Conservation (phyloP, 169 alveolate genomes). For the Perkinsus olseni region DNA sequence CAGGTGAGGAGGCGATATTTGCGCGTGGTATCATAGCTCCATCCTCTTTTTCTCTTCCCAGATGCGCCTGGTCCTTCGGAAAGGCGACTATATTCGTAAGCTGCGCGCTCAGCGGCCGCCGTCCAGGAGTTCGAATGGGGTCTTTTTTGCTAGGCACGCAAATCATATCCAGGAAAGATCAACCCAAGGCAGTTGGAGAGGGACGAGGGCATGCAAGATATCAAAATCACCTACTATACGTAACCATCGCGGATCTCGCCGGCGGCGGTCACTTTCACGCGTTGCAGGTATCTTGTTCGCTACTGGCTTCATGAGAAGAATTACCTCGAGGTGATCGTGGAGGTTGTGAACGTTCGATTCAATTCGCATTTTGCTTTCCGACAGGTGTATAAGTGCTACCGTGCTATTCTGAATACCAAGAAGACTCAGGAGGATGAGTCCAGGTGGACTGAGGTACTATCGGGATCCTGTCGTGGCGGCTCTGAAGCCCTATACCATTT, state of each 20-base stretch:
- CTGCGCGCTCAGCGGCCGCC: background rate
- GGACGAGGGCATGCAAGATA: background rate
- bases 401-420: background rate
- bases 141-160: background rate
- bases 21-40: background rate
- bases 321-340: background rate
- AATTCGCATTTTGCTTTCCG: background rate
- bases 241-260: background rate
- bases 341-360: no score
- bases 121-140: no score
- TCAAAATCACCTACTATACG: background rate
- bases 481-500: background rate
- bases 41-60: background rate
- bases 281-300: background rate
- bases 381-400: background rate
- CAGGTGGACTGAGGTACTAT: background rate
- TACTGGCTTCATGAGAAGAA: background rate
- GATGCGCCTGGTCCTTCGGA: background rate
- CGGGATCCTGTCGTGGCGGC: background rate
- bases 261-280: background rate
- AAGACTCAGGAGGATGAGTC: background rate
- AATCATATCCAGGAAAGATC: background rate
- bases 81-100: background rate
- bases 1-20: conserved; percentile 34
- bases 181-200: background rate